Evolutionary conservation across 1,139 yeast species (phyloP).

Genomic region (Pichia sp.): DNA sequence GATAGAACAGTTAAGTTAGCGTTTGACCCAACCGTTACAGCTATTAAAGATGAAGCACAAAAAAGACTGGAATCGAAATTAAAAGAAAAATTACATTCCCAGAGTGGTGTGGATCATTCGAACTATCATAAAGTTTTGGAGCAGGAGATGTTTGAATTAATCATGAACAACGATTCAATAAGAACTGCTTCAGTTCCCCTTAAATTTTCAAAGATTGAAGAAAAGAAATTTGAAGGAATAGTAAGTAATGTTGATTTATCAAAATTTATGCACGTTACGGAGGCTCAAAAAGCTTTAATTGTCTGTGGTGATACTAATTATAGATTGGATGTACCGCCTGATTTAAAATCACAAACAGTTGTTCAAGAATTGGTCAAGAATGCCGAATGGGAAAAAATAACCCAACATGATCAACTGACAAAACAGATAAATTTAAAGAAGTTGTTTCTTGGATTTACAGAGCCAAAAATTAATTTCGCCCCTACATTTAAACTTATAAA

Average conservation of each 20-base stretch:
- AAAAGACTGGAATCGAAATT: slow-evolving; percentile 8
- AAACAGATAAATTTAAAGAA: slow-evolving; percentile 47
- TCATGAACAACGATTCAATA: slow-evolving; percentile 3
- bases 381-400: slow-evolving; percentile 36
- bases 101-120: neutral
- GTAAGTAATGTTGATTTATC: slow-evolving; percentile 9
- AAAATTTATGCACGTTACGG: slow-evolving; percentile 9
- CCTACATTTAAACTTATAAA: slow-evolving; percentile 68
- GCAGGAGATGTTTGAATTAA: neutral
- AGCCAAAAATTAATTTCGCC: slow-evolving; percentile 55
- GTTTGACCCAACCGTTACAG: neutral
- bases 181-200: slow-evolving; percentile 9
- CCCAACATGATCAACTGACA: slow-evolving; percentile 54
- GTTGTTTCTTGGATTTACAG: slow-evolving; percentile 57
- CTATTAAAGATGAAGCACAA: slow-evolving; percentile 4
- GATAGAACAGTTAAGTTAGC: slow-evolving; percentile 29
- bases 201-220: slow-evolving; percentile 30
- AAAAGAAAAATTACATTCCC: slow-evolving; percentile 1
- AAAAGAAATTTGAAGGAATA: slow-evolving; percentile 35
- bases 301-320: slow-evolving; percentile 76
- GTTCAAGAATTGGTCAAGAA: slow-evolving; percentile 9
- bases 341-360: slow-evolving; percentile 18
- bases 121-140: neutral
- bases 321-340: slow-evolving; percentile 32
- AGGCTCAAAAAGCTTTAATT: slow-evolving; percentile 30